These are phyloP conservation scores for Tephrocybe rancida DNA, from an alignment of 768 basidiomycete species.

Conservation along the genomic window DNA sequence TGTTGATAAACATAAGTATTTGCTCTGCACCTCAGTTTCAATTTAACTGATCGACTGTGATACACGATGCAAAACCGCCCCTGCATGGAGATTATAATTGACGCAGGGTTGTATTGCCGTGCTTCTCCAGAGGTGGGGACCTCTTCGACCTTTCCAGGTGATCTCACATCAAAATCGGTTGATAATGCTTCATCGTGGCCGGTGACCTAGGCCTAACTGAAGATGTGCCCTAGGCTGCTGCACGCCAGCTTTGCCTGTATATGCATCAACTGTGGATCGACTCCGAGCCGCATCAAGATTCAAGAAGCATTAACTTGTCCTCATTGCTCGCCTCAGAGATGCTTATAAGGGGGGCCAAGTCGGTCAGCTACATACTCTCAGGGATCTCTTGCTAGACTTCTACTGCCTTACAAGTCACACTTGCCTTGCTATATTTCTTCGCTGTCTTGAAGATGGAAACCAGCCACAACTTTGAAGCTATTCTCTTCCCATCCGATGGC, in stretches of 20 bases:
- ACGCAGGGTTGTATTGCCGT: no score
- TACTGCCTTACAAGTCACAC: background rate
- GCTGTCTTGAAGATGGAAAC: conserved; percentile 56
- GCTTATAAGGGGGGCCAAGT: conserved; percentile 20
- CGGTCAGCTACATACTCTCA: conserved; percentile 14
- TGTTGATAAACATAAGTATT: no score
- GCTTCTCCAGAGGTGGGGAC: no score
- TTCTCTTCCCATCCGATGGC: conserved; percentile 80
- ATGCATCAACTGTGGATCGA: conserved; percentile 19
- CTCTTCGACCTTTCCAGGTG: no score
- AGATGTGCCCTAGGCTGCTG: conserved; percentile 36
- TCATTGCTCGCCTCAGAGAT: conserved; percentile 36
- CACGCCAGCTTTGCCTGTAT: conserved; percentile 23
- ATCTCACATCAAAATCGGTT: conserved; percentile 7
- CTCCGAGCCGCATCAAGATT: no score
- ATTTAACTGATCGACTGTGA: no score
- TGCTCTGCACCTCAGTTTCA: no score
- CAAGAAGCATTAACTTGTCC: conserved; percentile 33
- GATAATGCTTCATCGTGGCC: background rate
- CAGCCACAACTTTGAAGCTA: conserved; percentile 63
- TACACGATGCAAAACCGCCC: no score
- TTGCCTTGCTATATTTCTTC: conserved; percentile 6
- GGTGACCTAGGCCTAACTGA: conserved; percentile 7
- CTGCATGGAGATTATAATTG: no score
- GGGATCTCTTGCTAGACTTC: conserved; percentile 12